Base-by-base conservation (phyloP, 23 red algal genomes). In the Cyanidium caldarium region DNA sequence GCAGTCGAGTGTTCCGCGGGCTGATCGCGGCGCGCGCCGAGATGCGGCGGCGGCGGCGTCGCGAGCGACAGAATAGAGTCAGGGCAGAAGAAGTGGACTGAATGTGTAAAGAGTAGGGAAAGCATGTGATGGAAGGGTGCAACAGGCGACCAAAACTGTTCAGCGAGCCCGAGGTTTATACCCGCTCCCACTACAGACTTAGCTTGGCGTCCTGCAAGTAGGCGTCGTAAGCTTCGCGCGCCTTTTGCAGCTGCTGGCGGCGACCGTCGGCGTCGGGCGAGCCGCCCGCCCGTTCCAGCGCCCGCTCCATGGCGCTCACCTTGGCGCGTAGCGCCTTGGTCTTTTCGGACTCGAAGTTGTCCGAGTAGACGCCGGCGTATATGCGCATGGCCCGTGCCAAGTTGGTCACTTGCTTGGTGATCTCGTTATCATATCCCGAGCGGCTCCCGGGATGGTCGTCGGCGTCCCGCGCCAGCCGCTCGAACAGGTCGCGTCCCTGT, bases 1-100 rank as follows among this genome's bases (percentile, higher is more conserved):
- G 77, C 13, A 72, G 70, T 35, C 39, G 68, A 0, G 58, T 40
- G 35, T 89, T 89, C 41, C 78, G 68, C 20, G 35, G 74, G 38
- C 34, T 76, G 37, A 68, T 87, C 2, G 3, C 12, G 3, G 66
- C 13, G 34, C 34, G 31, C 34, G 66, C 66, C 30, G 10, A 16
- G 10, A n/a, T n/a, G n/a, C n/a, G n/a, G n/a, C n/a, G n/a, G n/a
- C n/a, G n/a, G n/a, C n/a, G n/a, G n/a, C n/a, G n/a, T n/a, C n/a
- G n/a, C n/a, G n/a, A n/a, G n/a, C n/a, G n/a, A n/a, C n/a, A n/a
- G n/a, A n/a, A n/a, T n/a, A n/a, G n/a, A n/a, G n/a, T n/a, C n/a
- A n/a, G n/a, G n/a, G n/a, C n/a, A n/a, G n/a, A n/a, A n/a, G n/a
- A n/a, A n/a, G n/a, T n/a, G n/a, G n/a, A n/a, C n/a, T n/a, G n/a